Evolutionary conservation across 495 filamentous ascomycete species (phyloP).

Genomic region (Hyaloscypha variabilis): DNA sequence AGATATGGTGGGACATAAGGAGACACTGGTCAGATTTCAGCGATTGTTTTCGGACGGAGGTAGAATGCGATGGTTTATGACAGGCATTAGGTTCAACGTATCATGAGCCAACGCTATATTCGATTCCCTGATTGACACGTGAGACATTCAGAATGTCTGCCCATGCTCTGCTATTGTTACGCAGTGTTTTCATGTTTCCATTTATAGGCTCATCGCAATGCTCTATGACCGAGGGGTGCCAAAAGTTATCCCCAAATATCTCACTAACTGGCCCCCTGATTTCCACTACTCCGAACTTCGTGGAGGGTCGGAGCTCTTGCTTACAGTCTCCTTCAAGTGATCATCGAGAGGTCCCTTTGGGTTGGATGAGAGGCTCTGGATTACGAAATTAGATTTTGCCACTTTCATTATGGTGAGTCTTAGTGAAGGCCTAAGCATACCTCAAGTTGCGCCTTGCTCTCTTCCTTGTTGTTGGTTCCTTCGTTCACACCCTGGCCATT

Average conservation of each 20-base stretch:
- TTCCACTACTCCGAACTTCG: not conserved
- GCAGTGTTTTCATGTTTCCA: too few species aligned
- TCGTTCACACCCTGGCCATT: conserved; percentile 48
- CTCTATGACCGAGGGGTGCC: not conserved
- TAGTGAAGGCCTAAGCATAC: conserved; percentile 32
- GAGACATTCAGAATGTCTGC: not conserved
- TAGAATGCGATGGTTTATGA: not conserved
- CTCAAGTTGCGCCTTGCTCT: conserved; percentile 48
- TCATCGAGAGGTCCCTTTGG: conserved; percentile 72
- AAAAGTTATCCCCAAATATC: not conserved
- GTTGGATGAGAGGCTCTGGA: conserved; percentile 61
- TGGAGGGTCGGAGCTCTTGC: conserved; percentile 20
- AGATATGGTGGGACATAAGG: not conserved
- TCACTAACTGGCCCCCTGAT: not conserved
- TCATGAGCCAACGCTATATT: not conserved
- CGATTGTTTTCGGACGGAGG: not conserved
- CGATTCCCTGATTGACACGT: not conserved
- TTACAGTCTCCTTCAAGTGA: conserved; percentile 55
- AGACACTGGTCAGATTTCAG: not conserved
- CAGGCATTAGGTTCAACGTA: not conserved
- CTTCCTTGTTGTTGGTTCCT: conserved; percentile 49
- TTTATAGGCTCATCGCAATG: not conserved
- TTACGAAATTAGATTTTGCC: not conserved
- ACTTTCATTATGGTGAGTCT: not conserved
- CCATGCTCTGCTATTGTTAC: not conserved